These are phyloP conservation scores for Boechera divaricarpa DNA, from an alignment of 345 rosid species.

Conservation along the genomic window DNA sequence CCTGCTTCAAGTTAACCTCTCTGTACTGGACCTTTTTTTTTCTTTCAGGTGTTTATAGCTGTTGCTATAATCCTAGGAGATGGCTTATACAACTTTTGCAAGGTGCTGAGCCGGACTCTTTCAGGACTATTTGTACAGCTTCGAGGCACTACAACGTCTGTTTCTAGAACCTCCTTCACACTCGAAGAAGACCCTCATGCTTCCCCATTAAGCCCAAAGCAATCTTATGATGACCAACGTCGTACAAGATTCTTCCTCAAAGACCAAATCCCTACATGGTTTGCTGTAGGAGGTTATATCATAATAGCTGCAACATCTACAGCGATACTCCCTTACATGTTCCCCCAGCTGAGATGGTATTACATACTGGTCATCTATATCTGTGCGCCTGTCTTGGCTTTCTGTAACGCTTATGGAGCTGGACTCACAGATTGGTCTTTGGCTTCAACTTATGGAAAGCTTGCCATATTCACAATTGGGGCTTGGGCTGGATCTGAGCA, in stretches of 20 bases:
- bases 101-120: conserved; percentile 67
- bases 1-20: conserved; percentile 13
- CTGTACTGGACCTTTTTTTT: neutral
- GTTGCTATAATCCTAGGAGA: conserved; percentile 89
- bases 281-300: conserved; percentile 62
- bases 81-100: conserved; percentile 76
- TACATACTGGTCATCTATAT: conserved; percentile 67
- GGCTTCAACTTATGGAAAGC: conserved; percentile 83
- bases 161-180: conserved; percentile 37
- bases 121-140: conserved; percentile 56
- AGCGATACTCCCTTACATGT: conserved; percentile 62
- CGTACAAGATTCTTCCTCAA: conserved; percentile 69
- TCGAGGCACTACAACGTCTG: conserved; percentile 36
- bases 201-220: conserved; percentile 42
- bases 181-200: conserved; percentile 53
- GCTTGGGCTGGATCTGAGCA: conserved; percentile 73
- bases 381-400: conserved; percentile 72
- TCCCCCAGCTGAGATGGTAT: conserved; percentile 72
- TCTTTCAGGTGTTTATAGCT: conserved; percentile 70
- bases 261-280: conserved; percentile 81
- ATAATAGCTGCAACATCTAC: conserved; percentile 59
- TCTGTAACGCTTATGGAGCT: conserved; percentile 85
- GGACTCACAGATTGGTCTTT: conserved; percentile 93
- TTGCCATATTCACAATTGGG: conserved; percentile 73
- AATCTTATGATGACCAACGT: conserved; percentile 64